Evolutionary conservation across 257 asterid species (phyloP).

Genomic region (Marsdenia floribunda): DNA sequence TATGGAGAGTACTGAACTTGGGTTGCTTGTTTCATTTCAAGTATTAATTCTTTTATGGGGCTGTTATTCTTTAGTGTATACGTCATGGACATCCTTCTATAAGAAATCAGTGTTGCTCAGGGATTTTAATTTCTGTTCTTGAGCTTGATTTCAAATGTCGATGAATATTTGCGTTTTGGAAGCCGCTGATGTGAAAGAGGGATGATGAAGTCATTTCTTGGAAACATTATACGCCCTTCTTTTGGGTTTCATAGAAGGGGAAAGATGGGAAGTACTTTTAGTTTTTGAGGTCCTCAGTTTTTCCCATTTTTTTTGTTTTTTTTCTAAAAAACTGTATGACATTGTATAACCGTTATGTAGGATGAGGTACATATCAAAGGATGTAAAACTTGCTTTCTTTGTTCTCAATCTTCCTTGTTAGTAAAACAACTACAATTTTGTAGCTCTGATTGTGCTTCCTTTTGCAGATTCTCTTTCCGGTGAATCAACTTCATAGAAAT

Average conservation of each 20-base stretch:
- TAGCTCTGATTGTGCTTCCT: constrained; percentile 3
- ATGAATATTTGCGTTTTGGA: background rate
- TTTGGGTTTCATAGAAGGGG: background rate
- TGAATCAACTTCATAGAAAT: constrained; percentile 28
- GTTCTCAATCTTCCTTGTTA: background rate
- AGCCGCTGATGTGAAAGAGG: background rate
- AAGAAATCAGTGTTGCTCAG: background rate
- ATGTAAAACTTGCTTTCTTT: background rate
- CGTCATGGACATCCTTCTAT: background rate
- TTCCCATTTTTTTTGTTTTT: background rate
- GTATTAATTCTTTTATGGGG: background rate
- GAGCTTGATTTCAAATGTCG: background rate
- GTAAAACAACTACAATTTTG: background rate
- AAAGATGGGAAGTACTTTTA: background rate
- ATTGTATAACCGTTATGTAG: background rate
- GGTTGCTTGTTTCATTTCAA: background rate
- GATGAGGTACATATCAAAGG: background rate
- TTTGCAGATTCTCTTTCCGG: constrained; percentile 31
- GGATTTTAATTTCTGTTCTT: background rate
- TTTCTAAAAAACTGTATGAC: background rate
- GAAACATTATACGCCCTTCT: background rate
- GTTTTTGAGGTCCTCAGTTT: background rate
- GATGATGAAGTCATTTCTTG: background rate
- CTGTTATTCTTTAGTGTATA: too few species aligned
- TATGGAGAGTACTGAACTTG: background rate